Evolutionary conservation across 2,329 filamentous ascomycete genomes (phyloP).

Genomic region (Fusarium brachygibbosum): DNA sequence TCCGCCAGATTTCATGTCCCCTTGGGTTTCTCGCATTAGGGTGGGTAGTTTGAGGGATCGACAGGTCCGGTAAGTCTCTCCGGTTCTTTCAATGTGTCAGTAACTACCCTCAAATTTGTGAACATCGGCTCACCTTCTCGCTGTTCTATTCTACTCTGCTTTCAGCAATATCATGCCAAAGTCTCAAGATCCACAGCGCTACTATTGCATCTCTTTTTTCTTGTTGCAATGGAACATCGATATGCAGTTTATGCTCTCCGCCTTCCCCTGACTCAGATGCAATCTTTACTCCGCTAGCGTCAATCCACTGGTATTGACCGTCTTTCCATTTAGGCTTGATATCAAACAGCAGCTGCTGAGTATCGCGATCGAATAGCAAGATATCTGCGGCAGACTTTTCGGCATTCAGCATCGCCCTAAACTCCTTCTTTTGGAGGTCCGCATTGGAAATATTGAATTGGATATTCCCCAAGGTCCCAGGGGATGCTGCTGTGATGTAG

Average conservation of each 20-base stretch:
- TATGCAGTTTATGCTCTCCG: neutral
- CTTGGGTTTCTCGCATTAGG: neutral
- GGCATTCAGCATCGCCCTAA: slow-evolving; percentile 19
- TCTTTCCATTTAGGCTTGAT: slow-evolving; percentile 17
- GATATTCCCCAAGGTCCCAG: slow-evolving; percentile 24
- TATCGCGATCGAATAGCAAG: slow-evolving; percentile 2
- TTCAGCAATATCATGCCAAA: slow-evolving; percentile 25
- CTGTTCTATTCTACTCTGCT: neutral
- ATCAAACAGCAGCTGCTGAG: slow-evolving; percentile 16
- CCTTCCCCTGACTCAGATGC: slow-evolving; percentile 7
- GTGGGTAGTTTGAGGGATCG: accelerated
- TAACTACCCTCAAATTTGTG: accelerated
- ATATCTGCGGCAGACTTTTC: slow-evolving; percentile 22
- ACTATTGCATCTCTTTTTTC: slow-evolving; percentile 13
- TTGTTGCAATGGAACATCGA: neutral
- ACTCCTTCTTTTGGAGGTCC: neutral
- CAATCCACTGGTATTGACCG: slow-evolving; percentile 28
- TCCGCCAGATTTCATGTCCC: too few species aligned
- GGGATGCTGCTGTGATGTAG: slow-evolving; percentile 32
- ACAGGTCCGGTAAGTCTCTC: neutral
- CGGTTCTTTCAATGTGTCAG: neutral
- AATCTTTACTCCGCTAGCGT: neutral
- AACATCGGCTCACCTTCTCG: neutral
- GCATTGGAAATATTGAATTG: neutral
- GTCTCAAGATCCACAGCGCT: slow-evolving; percentile 29